Evolutionary conservation across 1,284 basidiomycete genomes (phyloP).

Genomic region (Heliocybe sulcata): DNA sequence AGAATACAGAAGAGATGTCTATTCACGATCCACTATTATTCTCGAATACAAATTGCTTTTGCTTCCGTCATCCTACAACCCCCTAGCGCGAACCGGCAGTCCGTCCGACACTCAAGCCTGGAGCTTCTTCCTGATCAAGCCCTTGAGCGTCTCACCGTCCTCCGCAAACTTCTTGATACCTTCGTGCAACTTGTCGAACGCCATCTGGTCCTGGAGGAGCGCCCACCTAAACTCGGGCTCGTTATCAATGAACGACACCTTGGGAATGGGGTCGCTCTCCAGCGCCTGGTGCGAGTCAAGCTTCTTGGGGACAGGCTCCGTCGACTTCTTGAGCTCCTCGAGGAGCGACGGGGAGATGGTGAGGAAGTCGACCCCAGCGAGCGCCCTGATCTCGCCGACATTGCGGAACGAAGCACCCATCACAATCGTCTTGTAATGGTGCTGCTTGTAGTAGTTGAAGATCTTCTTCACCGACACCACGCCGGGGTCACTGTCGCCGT

Average conservation of each 20-base stretch:
- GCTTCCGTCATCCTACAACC: not conserved
- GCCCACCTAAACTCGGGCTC: constrained; percentile 95
- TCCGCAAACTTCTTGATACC: constrained; percentile 97
- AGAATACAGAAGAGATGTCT: not conserved
- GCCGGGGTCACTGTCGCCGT: constrained; percentile 92
- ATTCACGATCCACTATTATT: not conserved
- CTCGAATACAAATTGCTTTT: not conserved
- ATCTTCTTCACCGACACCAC: constrained; percentile 94
- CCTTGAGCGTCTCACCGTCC: constrained; percentile 89
- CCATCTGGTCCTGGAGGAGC: constrained; percentile 90
- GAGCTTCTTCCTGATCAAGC: constrained; percentile 77
- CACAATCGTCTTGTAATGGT: constrained; percentile 98
- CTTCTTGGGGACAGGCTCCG: constrained; percentile 76
- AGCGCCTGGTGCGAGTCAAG: constrained; percentile 54
- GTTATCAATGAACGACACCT: constrained; percentile 87
- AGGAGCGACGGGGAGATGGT: constrained; percentile 91
- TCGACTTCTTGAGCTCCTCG: constrained; percentile 86
- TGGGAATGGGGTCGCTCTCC: constrained; percentile 57
- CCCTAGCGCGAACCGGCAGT: not conserved
- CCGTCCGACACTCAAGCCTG: constrained; percentile 28
- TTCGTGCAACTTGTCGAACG: constrained; percentile 94
- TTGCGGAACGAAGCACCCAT: constrained; percentile 99
- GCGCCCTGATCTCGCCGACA: constrained; percentile 90
- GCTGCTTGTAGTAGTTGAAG: constrained; percentile 99
- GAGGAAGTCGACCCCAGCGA: constrained; percentile 95